Base-by-base conservation (phyloP, 2,329 filamentous ascomycete species). In the Dothideomycetes sp. region DNA sequence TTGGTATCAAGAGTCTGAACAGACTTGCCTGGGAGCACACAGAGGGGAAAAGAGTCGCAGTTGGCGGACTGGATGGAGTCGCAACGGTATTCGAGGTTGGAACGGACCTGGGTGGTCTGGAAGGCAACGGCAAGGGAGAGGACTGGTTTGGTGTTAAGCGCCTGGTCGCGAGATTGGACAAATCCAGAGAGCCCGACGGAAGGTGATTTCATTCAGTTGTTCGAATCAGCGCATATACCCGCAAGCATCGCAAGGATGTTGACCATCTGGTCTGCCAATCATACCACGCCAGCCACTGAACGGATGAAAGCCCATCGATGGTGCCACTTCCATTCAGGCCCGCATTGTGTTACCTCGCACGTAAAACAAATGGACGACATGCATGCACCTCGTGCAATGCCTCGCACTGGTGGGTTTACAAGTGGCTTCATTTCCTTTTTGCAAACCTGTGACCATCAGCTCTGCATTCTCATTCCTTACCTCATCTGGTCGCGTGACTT, bases 101-200 rank as follows among this genome's bases (percentile, higher is more conserved):
- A 17, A 67, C 72, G 52, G 77, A 88, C 49, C 59, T 93, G 9
- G 87, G 88, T 18, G 88, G 87, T n/a, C 79, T 82, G 49, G 91
- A 96, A 53, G 73, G 77, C 24, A 72, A 85, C 30, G 54, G 49
- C 15, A 81, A 83, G 57, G 78, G 77, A 38, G 91, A 98, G 53
- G 89, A 96, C 59, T 98, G 91, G 89, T 76, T 81, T 4, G 84
- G 76, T 27, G 84, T 98, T 49, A 96, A 95, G 77, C 88, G 86
- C 61, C 68, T 95, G 55, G 76, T 95, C 17, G 79, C 76, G 31
- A 76, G 81, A 52, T 63, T 89, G 44, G 88, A 93, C 33, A 43
- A 52, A 39, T 46, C 52, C 42, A 47, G 47, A 30, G 51, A 50
- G 45, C 45, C 44, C 31, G 49, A 51, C 29, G 46, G 46, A 16